Evolutionary conservation across 2,329 filamentous ascomycete species (phyloP).

Genomic region (Metarhizium guizhouense): DNA sequence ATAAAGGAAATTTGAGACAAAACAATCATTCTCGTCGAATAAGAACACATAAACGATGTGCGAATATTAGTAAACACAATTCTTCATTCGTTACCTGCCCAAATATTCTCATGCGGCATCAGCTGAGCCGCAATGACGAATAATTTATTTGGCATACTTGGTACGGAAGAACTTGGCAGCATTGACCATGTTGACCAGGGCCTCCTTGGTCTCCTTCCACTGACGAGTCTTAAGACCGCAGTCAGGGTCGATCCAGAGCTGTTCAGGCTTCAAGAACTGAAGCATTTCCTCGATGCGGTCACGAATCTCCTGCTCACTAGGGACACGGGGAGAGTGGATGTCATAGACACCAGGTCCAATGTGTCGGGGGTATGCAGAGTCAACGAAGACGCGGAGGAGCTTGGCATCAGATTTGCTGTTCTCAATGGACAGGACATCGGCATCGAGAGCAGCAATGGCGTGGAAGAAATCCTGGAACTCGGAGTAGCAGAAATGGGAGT

Average conservation of each 20-base stretch:
- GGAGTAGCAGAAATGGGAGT: conserved; percentile 99
- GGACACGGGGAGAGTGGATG: conserved; percentile 98
- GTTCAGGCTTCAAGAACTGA: conserved; percentile 89
- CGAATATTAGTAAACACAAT: conserved; percentile 22
- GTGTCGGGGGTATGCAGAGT: conserved; percentile 94
- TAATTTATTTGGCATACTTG: conserved; percentile 64
- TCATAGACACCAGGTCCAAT: conserved; percentile 99
- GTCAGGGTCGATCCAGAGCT: conserved; percentile 99
- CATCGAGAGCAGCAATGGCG: conserved; percentile 94
- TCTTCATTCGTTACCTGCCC: conserved; percentile 8
- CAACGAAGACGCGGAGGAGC: conserved; percentile 96
- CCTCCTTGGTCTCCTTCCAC: conserved; percentile 98
- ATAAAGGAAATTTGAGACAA: conserved; percentile 13
- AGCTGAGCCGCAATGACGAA: conserved; percentile 11
- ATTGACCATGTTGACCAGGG: conserved; percentile 93
- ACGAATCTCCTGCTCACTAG: conserved; percentile 96
- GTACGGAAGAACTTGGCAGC: conserved; percentile 94
- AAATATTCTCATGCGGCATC: conserved; percentile 8
- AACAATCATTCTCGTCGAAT: not conserved
- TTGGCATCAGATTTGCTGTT: conserved; percentile 99
- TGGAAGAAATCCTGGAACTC: conserved; percentile 99
- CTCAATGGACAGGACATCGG: conserved; percentile 97
- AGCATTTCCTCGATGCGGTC: conserved; percentile 98
- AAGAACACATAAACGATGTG: conserved; percentile 10
- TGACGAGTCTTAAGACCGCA: conserved; percentile 98